Evolutionary conservation across 2,329 filamentous ascomycete genomes (phyloP).

Genomic region (Epichloe elymi): DNA sequence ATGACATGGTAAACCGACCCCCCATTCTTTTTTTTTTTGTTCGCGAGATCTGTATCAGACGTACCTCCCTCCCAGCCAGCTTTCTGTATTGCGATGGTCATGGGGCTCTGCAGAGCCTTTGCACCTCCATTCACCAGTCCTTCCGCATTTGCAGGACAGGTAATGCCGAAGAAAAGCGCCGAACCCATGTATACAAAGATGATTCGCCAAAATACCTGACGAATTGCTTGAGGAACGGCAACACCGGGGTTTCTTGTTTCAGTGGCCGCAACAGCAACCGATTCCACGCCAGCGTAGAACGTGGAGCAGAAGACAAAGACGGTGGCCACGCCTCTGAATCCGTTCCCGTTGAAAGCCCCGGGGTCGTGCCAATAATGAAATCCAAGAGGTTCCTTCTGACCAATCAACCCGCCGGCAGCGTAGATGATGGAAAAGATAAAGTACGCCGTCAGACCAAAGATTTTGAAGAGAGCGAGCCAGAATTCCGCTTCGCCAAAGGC

Average conservation of each 20-base stretch:
- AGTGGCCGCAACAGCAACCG: conserved; percentile 48
- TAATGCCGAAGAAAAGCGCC: conserved; percentile 63
- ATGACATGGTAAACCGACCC: background rate
- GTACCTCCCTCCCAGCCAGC: conserved; percentile 56
- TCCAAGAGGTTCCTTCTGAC: conserved; percentile 44
- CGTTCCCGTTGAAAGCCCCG: conserved; percentile 53
- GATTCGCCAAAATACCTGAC: conserved; percentile 49
- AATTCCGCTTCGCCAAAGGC: conserved; percentile 72
- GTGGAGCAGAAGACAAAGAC: conserved; percentile 59
- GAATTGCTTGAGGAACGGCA: conserved; percentile 44
- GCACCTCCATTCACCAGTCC: conserved; percentile 48
- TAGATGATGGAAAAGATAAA: conserved; percentile 65
- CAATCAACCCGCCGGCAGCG: conserved; percentile 51
- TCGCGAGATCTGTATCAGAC: conserved; percentile 3
- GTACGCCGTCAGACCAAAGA: conserved; percentile 55
- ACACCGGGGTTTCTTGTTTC: conserved; percentile 45
- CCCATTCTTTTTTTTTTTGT: background rate
- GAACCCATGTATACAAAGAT: conserved; percentile 54
- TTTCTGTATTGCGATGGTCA: conserved; percentile 61
- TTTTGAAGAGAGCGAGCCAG: conserved; percentile 63
- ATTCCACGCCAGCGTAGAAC: conserved; percentile 55
- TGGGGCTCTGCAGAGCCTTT: conserved; percentile 55
- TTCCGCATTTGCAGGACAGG: conserved; percentile 54
- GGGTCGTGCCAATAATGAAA: conserved; percentile 62
- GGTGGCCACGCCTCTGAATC: conserved; percentile 51